Percentiles rank a stretch among this genome's conserved stretches.
Conservation (phyloP, 805 yeast species). For the Yamadazyma takamatsuzukensis region DNA sequence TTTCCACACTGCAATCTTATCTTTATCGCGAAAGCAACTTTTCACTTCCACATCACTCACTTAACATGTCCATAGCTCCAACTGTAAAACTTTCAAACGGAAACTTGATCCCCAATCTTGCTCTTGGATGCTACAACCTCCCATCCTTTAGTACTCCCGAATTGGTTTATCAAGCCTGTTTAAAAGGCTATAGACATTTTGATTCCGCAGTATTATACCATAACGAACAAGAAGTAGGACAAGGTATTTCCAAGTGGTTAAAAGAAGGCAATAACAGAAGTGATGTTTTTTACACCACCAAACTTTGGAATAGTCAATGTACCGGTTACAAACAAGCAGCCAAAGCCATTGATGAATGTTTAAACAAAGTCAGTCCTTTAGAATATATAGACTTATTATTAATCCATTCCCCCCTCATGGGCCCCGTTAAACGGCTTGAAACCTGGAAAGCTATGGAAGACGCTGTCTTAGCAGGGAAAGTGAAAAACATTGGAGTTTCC, state of each 20-base stretch:
- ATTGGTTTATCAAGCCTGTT: slow-evolving; percentile 55
- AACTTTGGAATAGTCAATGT: slow-evolving; percentile 65
- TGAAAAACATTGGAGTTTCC: slow-evolving; percentile 59
- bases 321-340: slow-evolving; percentile 59
- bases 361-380: slow-evolving; percentile 47
- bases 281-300: slow-evolving; percentile 55
- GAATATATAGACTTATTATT: slow-evolving; percentile 71
- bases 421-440: slow-evolving; percentile 40
- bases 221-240: slow-evolving; percentile 66
- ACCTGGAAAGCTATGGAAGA: slow-evolving; percentile 57
- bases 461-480: slow-evolving; percentile 46
- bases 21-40: no score
- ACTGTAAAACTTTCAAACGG: slow-evolving; percentile 27
- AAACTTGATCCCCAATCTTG: slow-evolving; percentile 41
- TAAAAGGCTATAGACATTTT: slow-evolving; percentile 66
- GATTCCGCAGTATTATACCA: slow-evolving; percentile 73
- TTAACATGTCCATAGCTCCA: no score
- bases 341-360: slow-evolving; percentile 53
- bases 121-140: slow-evolving; percentile 48
- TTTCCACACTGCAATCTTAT: no score
- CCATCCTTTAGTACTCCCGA: slow-evolving; percentile 28
- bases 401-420: slow-evolving; percentile 55
- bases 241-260: slow-evolving; percentile 48
- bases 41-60: no score
- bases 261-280: slow-evolving; percentile 27